Evolutionary conservation across 306 rosid genomes (phyloP).

Genomic region (Malus orientalis): DNA sequence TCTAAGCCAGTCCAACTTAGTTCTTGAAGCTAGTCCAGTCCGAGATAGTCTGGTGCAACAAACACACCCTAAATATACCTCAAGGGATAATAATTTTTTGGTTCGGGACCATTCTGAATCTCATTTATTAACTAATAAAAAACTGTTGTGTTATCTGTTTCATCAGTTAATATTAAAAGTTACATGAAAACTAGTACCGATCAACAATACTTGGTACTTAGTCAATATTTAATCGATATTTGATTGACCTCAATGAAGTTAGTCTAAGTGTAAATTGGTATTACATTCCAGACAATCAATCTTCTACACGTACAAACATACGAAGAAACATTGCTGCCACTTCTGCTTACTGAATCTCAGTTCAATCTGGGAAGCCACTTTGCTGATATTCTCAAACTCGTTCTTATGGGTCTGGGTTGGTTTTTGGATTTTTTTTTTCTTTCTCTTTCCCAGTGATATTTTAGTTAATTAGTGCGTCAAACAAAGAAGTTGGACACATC

Average conservation of each 20-base stretch:
- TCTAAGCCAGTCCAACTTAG: too few species aligned
- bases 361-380: neutral
- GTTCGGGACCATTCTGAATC: neutral
- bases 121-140: neutral
- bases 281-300: neutral
- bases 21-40: too few species aligned
- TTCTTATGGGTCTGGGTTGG: neutral
- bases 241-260: too few species aligned
- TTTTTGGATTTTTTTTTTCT: neutral
- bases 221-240: too few species aligned
- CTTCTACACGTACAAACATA: neutral
- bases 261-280: too few species aligned
- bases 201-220: neutral
- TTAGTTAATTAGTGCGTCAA: neutral
- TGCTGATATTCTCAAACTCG: neutral
- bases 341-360: neutral
- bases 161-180: neutral
- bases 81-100: neutral
- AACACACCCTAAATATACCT: neutral
- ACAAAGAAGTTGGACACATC: neutral
- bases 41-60: too few species aligned
- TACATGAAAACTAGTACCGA: neutral
- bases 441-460: neutral
- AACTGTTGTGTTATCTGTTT: too few species aligned
- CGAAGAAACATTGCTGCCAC: neutral